These are phyloP conservation scores for Leptomonas pyrrhocoris DNA, from an alignment of 208 protist species.

Conservation along the genomic window DNA sequence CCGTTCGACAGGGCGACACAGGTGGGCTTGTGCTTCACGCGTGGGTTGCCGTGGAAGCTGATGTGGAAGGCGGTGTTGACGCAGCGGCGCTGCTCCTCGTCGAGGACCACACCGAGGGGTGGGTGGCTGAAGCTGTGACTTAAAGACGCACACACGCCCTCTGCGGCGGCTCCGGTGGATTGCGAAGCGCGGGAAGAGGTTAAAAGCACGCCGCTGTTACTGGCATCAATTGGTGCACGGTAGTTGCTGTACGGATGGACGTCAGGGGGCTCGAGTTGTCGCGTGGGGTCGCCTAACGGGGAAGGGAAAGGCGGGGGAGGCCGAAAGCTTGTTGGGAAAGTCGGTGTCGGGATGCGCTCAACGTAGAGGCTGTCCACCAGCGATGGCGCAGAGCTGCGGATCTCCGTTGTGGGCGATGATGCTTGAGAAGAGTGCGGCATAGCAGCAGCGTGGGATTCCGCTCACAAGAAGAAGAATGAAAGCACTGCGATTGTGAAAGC, in stretches of 20 bases:
- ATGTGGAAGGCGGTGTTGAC: conserved; percentile 56
- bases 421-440: conserved; percentile 12
- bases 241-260: neutral
- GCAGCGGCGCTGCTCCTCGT: conserved; percentile 47
- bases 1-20: conserved; percentile 50
- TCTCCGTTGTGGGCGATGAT: neutral
- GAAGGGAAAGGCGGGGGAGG: neutral
- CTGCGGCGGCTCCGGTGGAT: neutral
- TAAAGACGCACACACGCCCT: neutral
- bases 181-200: neutral
- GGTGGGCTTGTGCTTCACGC: conserved; percentile 58
- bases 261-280: neutral
- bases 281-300: neutral
- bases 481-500: too few species aligned
- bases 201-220: neutral
- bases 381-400: neutral
- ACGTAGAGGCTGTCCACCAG: neutral
- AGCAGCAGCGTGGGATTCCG: neutral
- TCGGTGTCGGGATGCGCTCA: conserved; percentile 5
- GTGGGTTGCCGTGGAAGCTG: conserved; percentile 58
- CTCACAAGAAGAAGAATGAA: neutral
- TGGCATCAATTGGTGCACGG: neutral
- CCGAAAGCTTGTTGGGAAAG: neutral
- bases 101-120: conserved; percentile 21
- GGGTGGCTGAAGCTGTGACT: conserved; percentile 19